Evolutionary conservation across 2,329 filamentous ascomycete genomes (phyloP), one percentile per base, ranked within the genome.

Genomic region (Dactylonectria estremocensis): DNA sequence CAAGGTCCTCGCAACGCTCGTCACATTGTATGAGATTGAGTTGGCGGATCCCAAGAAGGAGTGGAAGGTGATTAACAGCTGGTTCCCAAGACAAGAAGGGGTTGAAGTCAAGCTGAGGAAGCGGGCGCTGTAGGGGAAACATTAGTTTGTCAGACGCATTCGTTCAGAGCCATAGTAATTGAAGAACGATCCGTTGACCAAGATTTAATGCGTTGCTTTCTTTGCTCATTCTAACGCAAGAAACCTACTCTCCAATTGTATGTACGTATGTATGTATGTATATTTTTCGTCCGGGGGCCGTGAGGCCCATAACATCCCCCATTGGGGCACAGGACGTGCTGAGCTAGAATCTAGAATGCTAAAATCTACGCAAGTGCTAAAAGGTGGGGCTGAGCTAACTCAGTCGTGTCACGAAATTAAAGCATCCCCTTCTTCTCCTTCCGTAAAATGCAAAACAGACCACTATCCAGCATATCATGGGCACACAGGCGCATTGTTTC

Each of bases 1-100:
- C 68, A 88, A 88, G 73, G 74, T 87, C 13, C 75, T 87, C 22
- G 79, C 82, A 3, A 85, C 82, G 18, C 62, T 85, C n/a, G 80
- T 84, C 68, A 74, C 73, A 3, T 73, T 70, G 53, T 86, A 83
- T 62, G 77, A 85, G 20, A 69, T 78, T 40, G 70, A 76, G 49
- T 18, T 77, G 55, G 67, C 60, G 1, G 69, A 76, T 48, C 64
- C 66, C 2, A 52, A 64, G 6, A 69, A 70, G 55, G 64, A 73
- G 24, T 75, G 70, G 73, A 73, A 70, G 49, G 67, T 74, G 80
- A 64, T 52, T 8, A 71, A 71, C 37, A 69, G 67, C 4, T 72
- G 67, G 69, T 72, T 72, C 31, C 24, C 24, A 28, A 28, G 24
- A 28, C 24, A 28, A 28, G 24, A 28, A 28, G 24, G 24, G 24